phyloP scores from a whole-genome alignment of 257 asterid species.

The Asclepias syriaca region DNA sequence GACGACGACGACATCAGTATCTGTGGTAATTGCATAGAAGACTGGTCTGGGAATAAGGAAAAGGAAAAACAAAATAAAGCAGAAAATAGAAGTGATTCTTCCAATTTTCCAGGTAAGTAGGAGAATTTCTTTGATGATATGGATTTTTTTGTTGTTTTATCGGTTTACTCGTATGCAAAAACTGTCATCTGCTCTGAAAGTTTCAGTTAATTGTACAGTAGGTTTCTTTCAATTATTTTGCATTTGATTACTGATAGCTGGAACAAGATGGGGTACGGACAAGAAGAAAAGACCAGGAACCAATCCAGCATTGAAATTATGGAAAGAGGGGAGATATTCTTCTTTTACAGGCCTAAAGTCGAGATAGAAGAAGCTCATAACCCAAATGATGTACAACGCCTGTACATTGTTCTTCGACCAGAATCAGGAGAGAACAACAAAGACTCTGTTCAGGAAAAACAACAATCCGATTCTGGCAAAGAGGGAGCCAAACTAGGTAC shows the following conservation, averaged over 20 bases:
- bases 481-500: slow-evolving; percentile 28
- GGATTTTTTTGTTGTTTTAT: neutral
- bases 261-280: slow-evolving; percentile 51
- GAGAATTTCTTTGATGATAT: neutral
- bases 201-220: neutral
- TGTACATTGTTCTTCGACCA: slow-evolving; percentile 69
- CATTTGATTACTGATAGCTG: too few species aligned
- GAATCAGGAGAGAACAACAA: slow-evolving; percentile 34
- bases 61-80: too few species aligned
- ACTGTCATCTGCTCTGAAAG: neutral
- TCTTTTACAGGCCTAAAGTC: slow-evolving; percentile 73
- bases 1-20: too few species aligned
- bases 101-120: neutral
- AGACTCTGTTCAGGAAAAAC: slow-evolving; percentile 29
- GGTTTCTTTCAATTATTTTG: neutral
- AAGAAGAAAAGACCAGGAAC: slow-evolving; percentile 40
- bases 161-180: neutral
- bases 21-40: too few species aligned
- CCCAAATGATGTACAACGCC: slow-evolving; percentile 59
- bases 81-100: too few species aligned
- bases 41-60: too few species aligned
- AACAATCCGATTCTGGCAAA: slow-evolving; percentile 41
- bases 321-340: slow-evolving; percentile 79
- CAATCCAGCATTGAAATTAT: slow-evolving; percentile 39
- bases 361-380: slow-evolving; percentile 50